Evolutionary conservation across 441 rosid genomes (phyloP).

Genomic region (Aleurites moluccanus): DNA sequence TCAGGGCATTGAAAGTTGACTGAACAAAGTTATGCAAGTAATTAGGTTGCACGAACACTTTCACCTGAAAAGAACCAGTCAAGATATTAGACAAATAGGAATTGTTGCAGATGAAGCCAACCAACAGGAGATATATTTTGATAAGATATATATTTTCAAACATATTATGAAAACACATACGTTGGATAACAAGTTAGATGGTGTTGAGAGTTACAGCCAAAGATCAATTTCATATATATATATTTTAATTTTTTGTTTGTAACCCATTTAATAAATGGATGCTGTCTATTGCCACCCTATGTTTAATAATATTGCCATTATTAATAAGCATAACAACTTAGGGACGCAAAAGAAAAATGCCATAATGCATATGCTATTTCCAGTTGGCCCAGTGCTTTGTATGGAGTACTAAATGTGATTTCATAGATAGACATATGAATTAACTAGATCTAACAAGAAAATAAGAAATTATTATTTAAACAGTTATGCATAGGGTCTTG

Average conservation of each 20-base stretch:
- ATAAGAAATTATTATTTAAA: background rate
- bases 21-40: constrained; percentile 88
- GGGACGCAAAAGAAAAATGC: background rate
- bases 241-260: too few relatives aligned
- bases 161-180: too few relatives aligned
- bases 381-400: background rate
- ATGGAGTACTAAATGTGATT: too few relatives aligned
- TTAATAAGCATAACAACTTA: background rate
- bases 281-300: background rate
- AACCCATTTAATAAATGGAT: background rate
- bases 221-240: too few relatives aligned
- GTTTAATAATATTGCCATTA: background rate
- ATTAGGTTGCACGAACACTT: constrained; percentile 83
- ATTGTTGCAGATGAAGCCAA: background rate
- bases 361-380: background rate
- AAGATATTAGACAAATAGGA: background rate
- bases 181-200: too few relatives aligned
- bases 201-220: too few relatives aligned
- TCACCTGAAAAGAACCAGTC: constrained; percentile 55
- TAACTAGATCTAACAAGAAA: constrained; percentile 2
- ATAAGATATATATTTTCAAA: background rate
- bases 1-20: constrained; percentile 83
- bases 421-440: background rate
- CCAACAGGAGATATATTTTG: too few relatives aligned
- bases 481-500: background rate